A percentile compares a stretch with the other conserved stretches of the same genome.
phyloP scores from a whole-genome alignment of 129 eudicot species.

The Tagetes patula region DNA sequence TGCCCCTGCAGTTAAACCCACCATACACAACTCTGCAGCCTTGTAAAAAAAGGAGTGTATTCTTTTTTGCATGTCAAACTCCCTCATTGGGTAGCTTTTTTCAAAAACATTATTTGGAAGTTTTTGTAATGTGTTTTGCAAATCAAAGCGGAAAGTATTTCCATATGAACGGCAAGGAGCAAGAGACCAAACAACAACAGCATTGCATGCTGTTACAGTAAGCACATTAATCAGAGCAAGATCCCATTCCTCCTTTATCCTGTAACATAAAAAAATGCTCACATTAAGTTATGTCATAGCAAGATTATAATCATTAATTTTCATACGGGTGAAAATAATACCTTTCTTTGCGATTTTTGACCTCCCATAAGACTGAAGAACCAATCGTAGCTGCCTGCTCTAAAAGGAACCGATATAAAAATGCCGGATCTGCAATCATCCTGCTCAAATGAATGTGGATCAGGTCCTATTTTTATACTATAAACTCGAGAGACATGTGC shows the following conservation, averaged over 20 bases:
- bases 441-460: constrained; percentile 40
- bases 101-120: constrained; percentile 94
- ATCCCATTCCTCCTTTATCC: constrained; percentile 98
- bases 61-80: constrained; percentile 89
- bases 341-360: constrained; percentile 88
- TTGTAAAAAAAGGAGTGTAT: constrained; percentile 83
- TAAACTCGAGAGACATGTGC: too few relatives aligned
- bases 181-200: constrained; percentile 86
- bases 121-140: constrained; percentile 91
- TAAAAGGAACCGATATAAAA: constrained; percentile 67
- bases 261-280: constrained; percentile 10
- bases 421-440: constrained; percentile 98
- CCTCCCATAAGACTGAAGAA: constrained; percentile 84
- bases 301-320: constrained; percentile 2
- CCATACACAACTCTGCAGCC: constrained; percentile 93
- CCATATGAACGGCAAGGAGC: constrained; percentile 99
- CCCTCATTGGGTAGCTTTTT: constrained; percentile 79
- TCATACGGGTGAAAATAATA: constrained; percentile 23
- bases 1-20: constrained; percentile 89
- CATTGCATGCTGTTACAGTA: constrained; percentile 91
- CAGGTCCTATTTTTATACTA: not conserved
- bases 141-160: constrained; percentile 79
- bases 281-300: not conserved
- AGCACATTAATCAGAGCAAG: constrained; percentile 92
- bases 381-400: constrained; percentile 91